These are phyloP conservation scores for Hirschfeldia incana DNA, from an alignment of 345 rosid species.

Conservation along the genomic window DNA sequence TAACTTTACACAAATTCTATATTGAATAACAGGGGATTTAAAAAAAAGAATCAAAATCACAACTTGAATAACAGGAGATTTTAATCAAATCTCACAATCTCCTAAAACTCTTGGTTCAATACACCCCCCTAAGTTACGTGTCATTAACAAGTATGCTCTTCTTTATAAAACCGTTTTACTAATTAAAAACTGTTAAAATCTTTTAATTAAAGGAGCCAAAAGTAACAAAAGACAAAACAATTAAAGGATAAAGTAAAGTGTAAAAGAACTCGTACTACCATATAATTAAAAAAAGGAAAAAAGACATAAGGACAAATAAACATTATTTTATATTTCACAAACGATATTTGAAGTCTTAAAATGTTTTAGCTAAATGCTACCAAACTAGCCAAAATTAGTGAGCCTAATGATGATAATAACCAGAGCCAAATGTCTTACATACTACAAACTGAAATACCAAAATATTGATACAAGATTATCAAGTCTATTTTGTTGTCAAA, in stretches of 20 bases:
- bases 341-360: not conserved
- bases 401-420: not conserved
- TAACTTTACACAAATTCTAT: too few relatives aligned
- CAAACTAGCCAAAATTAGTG: not conserved
- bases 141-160: not conserved
- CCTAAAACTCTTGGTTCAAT: too few relatives aligned
- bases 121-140: constrained; percentile 45
- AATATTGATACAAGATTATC: not conserved
- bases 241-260: constrained; percentile 25
- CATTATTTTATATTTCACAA: not conserved
- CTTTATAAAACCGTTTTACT: constrained; percentile 11
- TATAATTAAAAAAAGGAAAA: constrained; percentile 7
- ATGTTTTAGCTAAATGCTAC: not conserved
- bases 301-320: constrained; percentile 22
- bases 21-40: too few relatives aligned
- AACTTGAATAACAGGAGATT: too few relatives aligned
- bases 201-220: constrained; percentile 24
- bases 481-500: not conserved
- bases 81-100: too few relatives aligned
- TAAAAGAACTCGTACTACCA: constrained; percentile 37
- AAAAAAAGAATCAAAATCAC: too few relatives aligned
- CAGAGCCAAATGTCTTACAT: not conserved
- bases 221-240: constrained; percentile 49
- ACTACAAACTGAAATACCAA: not conserved
- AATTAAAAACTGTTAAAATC: not conserved